Base-by-base conservation (phyloP, 2,329 filamentous ascomycete genomes). In the Mollisiaceae sp. region DNA sequence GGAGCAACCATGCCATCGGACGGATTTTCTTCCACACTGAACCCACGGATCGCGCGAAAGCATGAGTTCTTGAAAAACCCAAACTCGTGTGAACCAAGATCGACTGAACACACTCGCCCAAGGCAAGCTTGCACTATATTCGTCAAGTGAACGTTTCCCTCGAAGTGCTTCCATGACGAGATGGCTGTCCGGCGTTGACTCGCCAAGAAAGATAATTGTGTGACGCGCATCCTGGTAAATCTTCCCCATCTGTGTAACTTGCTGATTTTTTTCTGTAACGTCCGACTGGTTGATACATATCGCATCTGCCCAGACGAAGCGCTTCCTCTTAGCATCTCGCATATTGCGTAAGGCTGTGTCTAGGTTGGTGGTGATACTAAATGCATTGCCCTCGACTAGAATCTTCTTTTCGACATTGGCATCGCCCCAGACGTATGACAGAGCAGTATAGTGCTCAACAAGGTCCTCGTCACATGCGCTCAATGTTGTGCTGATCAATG, bases 371-470 rank as follows among this genome's bases (percentile, higher is more conserved):
- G 62, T 67, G 12, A 65, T 38, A 24, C 54, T 3, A 20, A 65
- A 39, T 8, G n/a, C 22, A 6, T 8, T 8, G n/a, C 65, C 55
- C 12, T 65, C 39, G 8, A 67, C 61, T 8, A 55, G n/a, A 15
- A 67, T 57, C 2, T 2, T 9, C 20, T 18, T 52, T 11, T 12
- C 60, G 15, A 38, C 32, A 8, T 54, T 20, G 20, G 36, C 32
- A 20, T 57, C 43, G 41, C 65, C 65, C 66, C 8, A 20, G 11
- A 65, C 64, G 22, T 68, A 68, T 0, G 67, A 69, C 14, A 69
- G 58, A 45, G 67, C 67, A 1, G 55, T 63, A 27, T 69, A 69
- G 35, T 66, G 57, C 39, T 65, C 43, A 6, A 65, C 35, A 8
- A 65, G 20, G 6, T 65, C 63, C 22, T 64, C 35, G 4, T 65